phyloP scores from a whole-genome alignment of 176 grass and related monocot genomes.

The Hyparrhenia diplandra region DNA sequence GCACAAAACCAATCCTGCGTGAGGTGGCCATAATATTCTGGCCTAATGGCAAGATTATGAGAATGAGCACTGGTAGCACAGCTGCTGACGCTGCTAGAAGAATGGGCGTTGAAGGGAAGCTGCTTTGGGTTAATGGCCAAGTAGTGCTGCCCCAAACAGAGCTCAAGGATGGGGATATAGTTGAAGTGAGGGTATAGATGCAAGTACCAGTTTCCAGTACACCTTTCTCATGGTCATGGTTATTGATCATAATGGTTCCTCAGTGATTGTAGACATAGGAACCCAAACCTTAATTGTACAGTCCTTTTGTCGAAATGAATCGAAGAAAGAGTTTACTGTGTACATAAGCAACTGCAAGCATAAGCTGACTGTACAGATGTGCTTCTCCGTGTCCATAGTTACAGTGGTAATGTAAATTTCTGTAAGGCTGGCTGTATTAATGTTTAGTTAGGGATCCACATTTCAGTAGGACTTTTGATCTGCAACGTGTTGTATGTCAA shows the following conservation, averaged over 20 bases:
- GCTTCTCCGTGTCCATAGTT: constrained; percentile 3
- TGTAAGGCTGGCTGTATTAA: too few relatives aligned
- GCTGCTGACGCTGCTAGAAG: constrained; percentile 86
- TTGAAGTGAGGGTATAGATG: constrained; percentile 79
- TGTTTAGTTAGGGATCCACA: background rate
- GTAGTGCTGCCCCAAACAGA: constrained; percentile 74
- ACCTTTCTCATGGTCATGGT: constrained; percentile 4
- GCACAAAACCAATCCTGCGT: constrained; percentile 27
- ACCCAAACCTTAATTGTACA: constrained; percentile 28
- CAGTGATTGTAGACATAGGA: constrained; percentile 6
- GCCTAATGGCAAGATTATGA: constrained; percentile 85
- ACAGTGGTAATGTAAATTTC: too few relatives aligned
- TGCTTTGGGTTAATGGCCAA: constrained; percentile 81
- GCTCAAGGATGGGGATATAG: constrained; percentile 96
- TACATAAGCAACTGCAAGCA: constrained; percentile 10
- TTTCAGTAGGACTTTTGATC: background rate
- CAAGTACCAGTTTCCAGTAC: background rate
- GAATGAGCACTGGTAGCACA: constrained; percentile 82
- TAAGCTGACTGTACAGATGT: background rate
- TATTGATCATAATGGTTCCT: background rate
- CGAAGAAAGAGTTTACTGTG: background rate
- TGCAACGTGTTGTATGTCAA: background rate
- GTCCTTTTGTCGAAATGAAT: constrained; percentile 37
- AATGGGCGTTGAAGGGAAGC: constrained; percentile 80
- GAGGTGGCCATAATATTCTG: constrained; percentile 92